Evolutionary conservation across 306 rosid species (phyloP).

Genomic region (Chamaecrista fasciculata): DNA sequence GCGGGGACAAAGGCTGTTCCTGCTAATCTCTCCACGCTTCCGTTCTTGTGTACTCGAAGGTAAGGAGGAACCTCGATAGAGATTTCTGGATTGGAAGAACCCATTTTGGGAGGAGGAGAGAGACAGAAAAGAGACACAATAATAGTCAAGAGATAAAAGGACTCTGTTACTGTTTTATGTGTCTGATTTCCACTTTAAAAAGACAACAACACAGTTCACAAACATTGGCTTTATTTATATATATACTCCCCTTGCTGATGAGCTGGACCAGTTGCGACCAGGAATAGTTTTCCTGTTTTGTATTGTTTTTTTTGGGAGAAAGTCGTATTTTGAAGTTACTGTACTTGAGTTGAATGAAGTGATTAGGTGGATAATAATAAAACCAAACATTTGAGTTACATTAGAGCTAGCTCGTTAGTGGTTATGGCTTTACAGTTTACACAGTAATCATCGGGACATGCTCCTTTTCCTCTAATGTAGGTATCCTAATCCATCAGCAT

Average conservation of each 20-base stretch:
- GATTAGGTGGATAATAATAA: too few species aligned
- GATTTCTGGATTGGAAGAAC: constrained; percentile 34
- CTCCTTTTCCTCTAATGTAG: constrained; percentile 38
- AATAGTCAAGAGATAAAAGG: rapidly evolving
- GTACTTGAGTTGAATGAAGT: too few species aligned
- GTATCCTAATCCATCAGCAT: constrained; percentile 94
- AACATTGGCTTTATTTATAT: too few species aligned
- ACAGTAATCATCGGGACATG: constrained; percentile 32
- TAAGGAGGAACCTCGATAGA: constrained; percentile 60
- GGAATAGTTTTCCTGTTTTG: background rate
- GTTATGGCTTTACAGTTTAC: background rate
- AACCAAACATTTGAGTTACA: background rate
- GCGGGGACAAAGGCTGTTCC: constrained; percentile 57
- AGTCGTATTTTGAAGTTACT: too few species aligned
- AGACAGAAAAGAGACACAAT: background rate
- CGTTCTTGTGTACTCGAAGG: constrained; percentile 58
- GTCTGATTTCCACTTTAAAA: background rate
- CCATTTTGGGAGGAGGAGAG: constrained; percentile 33
- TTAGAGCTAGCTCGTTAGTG: too few species aligned
- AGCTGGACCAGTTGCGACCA: background rate
- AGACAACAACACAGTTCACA: background rate
- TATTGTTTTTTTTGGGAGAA: too few species aligned
- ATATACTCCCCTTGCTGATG: background rate
- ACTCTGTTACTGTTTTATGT: too few species aligned
- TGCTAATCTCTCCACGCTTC: constrained; percentile 56